Evolutionary conservation across 2,329 filamentous ascomycete genomes (phyloP).

Genomic region (Aspergillus sp.): DNA sequence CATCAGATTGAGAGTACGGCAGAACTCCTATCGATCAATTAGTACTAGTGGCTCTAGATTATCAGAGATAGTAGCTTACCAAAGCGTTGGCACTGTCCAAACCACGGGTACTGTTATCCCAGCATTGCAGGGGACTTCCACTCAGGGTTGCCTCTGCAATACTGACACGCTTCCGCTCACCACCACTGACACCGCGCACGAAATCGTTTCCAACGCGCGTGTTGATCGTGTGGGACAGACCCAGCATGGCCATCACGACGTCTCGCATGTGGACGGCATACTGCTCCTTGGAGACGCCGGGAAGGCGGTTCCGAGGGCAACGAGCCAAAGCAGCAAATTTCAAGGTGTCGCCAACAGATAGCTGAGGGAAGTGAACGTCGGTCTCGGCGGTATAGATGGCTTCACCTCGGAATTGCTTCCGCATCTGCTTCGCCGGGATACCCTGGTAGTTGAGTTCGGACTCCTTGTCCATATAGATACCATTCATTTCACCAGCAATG

Average conservation of each 20-base stretch:
- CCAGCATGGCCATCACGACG: constrained; percentile 47
- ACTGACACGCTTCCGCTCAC: constrained; percentile 61
- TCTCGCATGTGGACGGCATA: constrained; percentile 46
- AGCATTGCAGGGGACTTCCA: constrained; percentile 48
- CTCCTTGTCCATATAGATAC: constrained; percentile 68
- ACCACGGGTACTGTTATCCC: constrained; percentile 53
- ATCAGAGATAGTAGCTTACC: background rate
- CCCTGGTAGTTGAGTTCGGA: constrained; percentile 80
- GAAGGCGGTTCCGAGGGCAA: constrained; percentile 45
- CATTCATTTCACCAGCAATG: constrained; percentile 78
- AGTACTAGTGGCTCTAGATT: background rate
- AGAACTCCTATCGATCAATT: constrained; percentile 45
- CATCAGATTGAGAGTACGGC: constrained; percentile 51
- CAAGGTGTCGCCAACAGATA: constrained; percentile 76
- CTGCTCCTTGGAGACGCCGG: constrained; percentile 43
- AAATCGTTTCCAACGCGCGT: constrained; percentile 55
- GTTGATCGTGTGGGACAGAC: constrained; percentile 52
- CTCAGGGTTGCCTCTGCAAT: constrained; percentile 57
- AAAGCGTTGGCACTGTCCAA: constrained; percentile 57
- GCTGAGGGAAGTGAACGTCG: constrained; percentile 77
- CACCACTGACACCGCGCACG: constrained; percentile 62
- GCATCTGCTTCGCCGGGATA: constrained; percentile 58
- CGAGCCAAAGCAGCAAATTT: constrained; percentile 71
- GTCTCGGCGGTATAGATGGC: constrained; percentile 85
- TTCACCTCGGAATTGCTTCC: constrained; percentile 70